These are phyloP conservation scores for Balansia obtecta DNA, from an alignment of 2,329 filamentous ascomycete species.

Conservation along the genomic window DNA sequence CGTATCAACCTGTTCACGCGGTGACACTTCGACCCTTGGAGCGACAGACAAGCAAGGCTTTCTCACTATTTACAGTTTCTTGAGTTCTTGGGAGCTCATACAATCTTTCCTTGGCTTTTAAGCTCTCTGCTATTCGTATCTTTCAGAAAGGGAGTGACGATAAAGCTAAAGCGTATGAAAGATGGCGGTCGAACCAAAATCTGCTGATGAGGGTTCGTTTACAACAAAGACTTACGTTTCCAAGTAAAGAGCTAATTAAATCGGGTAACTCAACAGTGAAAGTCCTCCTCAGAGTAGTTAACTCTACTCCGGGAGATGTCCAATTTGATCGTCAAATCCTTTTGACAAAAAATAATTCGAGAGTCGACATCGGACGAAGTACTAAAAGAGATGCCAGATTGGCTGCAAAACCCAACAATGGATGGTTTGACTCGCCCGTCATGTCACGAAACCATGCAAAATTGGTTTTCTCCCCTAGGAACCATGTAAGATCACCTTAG, in stretches of 20 bases:
- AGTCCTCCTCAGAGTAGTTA: conserved; percentile 16
- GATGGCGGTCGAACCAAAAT: conserved; percentile 3
- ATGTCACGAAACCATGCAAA: conserved; percentile 59
- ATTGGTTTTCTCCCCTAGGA: conserved; percentile 29
- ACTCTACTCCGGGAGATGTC: conserved; percentile 10
- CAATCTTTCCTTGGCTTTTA: too few species aligned
- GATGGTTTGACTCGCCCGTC: conserved; percentile 58
- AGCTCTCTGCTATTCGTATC: neutral
- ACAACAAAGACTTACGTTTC: neutral
- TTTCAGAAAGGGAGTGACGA: neutral
- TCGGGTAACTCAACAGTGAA: conserved; percentile 13
- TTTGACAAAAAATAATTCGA: conserved; percentile 18
- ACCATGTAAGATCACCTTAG: conserved; percentile 25
- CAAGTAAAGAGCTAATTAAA: neutral
- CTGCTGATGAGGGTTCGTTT: conserved; percentile 7
- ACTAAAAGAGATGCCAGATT: conserved; percentile 26
- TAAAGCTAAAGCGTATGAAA: neutral
- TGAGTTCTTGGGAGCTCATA: too few species aligned
- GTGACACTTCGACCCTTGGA: too few species aligned
- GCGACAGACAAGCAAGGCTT: too few species aligned
- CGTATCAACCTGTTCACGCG: too few species aligned
- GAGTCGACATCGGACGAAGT: conserved; percentile 29
- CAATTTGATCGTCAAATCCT: conserved; percentile 18
- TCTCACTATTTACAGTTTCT: too few species aligned
- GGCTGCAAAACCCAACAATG: conserved; percentile 36